Evolutionary conservation across 2,329 filamentous ascomycete genomes (phyloP), one percentile per base, ranked within the genome.

Genomic region (Fusarium virguliforme): DNA sequence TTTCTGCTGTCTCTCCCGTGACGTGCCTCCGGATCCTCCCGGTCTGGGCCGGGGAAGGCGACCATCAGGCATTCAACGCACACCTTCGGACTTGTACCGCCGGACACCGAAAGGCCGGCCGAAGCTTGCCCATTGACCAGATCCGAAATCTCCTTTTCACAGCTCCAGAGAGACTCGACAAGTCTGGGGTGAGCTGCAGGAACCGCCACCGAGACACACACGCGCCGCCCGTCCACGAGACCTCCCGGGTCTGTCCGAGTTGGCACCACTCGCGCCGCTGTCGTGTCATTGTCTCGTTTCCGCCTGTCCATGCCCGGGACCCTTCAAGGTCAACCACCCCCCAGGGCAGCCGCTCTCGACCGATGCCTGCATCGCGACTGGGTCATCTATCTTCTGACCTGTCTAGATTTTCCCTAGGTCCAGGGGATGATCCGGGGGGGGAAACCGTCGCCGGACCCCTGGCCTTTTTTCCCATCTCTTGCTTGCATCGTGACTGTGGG

Each of bases 201-300:
- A 74, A 76, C 72, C 64, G 69, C 74, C 71, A 76, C 74, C 60
- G 63, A 59, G 53, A 54, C 7, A 8, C n/a, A 60, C 46, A 37
- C 24, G 8, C 18, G 18, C 18, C 18, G 18, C 18, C 62, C 43
- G 70, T 65, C 68, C 75, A 77, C 73, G 75, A 75, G 74, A 76
- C 43, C 26, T 15, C 72, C 64, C 75, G 75, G 72, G 60, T 74
- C 74, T 73, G 73, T 75, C 75, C 75, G 75, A 68, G 46, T 75
- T 76, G 73, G 70, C 72, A 74, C 75, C 75, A 76, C 68, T 70
- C 60, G 40, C 67, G 61, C 67, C 64, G 43, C 67, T 60, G 68
- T 69, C 67, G 63, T 67, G 64, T 74, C 65, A 70, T 76, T 74
- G 41, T 59, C 37, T 56, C 57, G 53, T 62, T 62, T 68, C 62